phyloP scores from a whole-genome alignment of 805 yeast species.

The Lipomyces chichibuensis region DNA sequence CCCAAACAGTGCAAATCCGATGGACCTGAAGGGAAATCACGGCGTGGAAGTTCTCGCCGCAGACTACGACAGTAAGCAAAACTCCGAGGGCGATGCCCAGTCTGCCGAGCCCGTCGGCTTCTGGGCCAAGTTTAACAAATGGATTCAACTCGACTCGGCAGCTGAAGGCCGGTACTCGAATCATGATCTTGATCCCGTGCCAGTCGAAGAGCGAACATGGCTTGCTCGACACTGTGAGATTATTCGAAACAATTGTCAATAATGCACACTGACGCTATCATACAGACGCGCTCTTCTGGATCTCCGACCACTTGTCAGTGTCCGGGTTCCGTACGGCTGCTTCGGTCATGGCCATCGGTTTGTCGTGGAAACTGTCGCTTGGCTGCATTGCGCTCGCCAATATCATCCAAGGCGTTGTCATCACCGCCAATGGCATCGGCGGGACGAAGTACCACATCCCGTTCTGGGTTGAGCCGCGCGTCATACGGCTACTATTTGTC shows the following conservation, averaged over 20 bases:
- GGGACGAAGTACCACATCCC: conserved; percentile 58
- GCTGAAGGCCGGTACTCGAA: conserved; percentile 11
- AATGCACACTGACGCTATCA: neutral
- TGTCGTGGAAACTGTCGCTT: conserved; percentile 51
- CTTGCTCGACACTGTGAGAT: conserved; percentile 46
- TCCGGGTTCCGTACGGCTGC: conserved; percentile 52
- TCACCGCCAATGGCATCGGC: conserved; percentile 51
- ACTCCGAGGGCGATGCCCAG: neutral
- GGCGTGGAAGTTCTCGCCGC: neutral
- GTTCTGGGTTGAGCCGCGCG: conserved; percentile 51
- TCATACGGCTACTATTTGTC: conserved; percentile 53
- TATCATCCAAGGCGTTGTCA: conserved; percentile 47
- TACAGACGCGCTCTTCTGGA: conserved; percentile 38
- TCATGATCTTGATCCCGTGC: conserved; percentile 33
- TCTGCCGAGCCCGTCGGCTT: conserved; percentile 3
- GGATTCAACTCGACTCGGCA: conserved; percentile 17
- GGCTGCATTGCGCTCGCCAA: conserved; percentile 52
- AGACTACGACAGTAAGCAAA: neutral
- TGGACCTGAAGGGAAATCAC: neutral
- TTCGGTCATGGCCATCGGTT: conserved; percentile 50
- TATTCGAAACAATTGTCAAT: neutral
- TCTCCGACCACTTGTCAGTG: conserved; percentile 42
- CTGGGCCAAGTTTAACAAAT: conserved; percentile 21
- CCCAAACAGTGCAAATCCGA: neutral
- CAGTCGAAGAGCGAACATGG: conserved; percentile 51